These are phyloP conservation scores for Aureobasidium sp. DNA, from an alignment of 2,329 filamentous ascomycete species.

Conservation along the genomic window DNA sequence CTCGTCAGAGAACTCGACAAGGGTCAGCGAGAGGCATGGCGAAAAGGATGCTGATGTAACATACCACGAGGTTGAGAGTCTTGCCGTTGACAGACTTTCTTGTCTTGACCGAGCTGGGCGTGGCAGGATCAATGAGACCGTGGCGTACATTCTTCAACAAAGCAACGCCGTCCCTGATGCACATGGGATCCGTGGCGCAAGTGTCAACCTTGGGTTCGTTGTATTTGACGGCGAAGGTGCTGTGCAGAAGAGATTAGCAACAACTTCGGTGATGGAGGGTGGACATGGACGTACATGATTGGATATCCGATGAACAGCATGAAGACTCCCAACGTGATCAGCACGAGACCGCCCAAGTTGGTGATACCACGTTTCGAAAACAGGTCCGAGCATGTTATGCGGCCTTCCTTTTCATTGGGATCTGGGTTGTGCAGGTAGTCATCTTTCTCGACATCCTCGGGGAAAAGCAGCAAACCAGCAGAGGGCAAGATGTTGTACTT, in stretches of 20 bases:
- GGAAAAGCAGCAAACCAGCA: conserved; percentile 59
- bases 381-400: conserved; percentile 52
- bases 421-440: conserved; percentile 67
- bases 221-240: conserved; percentile 50
- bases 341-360: conserved; percentile 56
- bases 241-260: conserved; percentile 25
- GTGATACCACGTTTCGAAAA: conserved; percentile 57
- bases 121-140: conserved; percentile 61
- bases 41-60: conserved; percentile 21
- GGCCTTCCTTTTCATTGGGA: conserved; percentile 53
- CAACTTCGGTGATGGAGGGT: not conserved
- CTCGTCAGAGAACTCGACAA: conserved; percentile 58
- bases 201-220: conserved; percentile 30
- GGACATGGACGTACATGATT: conserved; percentile 52
- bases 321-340: conserved; percentile 56
- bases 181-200: conserved; percentile 39
- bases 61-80: conserved; percentile 55
- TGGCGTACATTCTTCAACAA: conserved; percentile 54
- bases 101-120: conserved; percentile 50
- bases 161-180: conserved; percentile 42
- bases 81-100: conserved; percentile 54
- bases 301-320: conserved; percentile 64
- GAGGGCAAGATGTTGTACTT: conserved; percentile 68
- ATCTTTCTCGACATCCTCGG: conserved; percentile 67
- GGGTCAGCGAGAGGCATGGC: not conserved